Evolutionary conservation across 108 stramenopile genomes (phyloP), one percentile per base, ranked within the genome.

Genomic region (Cyclotella distinguenda): DNA sequence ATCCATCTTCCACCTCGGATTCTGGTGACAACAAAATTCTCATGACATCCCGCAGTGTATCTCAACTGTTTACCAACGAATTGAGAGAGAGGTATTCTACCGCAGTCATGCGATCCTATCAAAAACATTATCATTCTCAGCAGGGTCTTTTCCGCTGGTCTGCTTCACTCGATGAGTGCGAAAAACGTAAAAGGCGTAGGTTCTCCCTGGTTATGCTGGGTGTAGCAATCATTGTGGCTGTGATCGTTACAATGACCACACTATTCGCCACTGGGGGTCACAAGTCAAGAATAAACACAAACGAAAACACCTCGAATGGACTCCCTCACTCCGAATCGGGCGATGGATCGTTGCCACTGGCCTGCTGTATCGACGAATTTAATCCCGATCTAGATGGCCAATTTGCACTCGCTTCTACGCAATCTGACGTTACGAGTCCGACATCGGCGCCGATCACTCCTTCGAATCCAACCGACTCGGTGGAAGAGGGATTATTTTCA

Each of bases 271-370:
- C 30, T 16, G 33, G 23, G 27, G 23, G 27, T 16, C 3, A 15
- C 18, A 16, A 46, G 28, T 23, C 25, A 50, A 50, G 6, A 27
- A 10, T 31, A 52, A 31, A 15, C 16, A 52, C 9, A 2, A 30
- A 28, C 51, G 10, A 23, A 2, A 52, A 12, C 30, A 31, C 30
- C 23, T 23, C 1, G 16, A 28, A 10, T 48, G 10, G 3, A 23
- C 47, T 11, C 2, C 4, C 13, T 42, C n/a, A 5, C 13, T 42
- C 40, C 2, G 40, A 4, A 5, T 31, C 1, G 27, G 51, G 51
- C 51, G 8, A 52, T 52, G 51, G 51, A 28, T 52, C 51, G 1
- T 52, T 52, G 23, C 51, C 51, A 8, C 30, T 13, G 12, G 51
- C 51, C 13, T 52, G 51, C 30, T 52, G 51, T 30, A 13, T 52